phyloP scores from a whole-genome alignment of 768 basidiomycete genomes.

The Pisolithus sp. region DNA sequence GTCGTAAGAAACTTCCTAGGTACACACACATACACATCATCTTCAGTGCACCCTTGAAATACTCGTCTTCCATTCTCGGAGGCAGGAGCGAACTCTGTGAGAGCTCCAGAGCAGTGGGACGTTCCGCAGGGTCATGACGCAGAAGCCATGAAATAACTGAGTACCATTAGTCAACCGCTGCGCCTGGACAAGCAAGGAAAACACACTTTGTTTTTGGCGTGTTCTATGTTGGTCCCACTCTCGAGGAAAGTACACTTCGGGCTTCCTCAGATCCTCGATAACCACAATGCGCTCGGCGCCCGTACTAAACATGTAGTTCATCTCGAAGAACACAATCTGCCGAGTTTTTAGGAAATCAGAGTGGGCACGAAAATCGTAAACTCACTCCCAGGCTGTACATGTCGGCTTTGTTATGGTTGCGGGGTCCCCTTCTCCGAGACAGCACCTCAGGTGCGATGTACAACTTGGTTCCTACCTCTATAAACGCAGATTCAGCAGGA shows the following conservation, averaged over 20 bases:
- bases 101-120: conserved; percentile 79
- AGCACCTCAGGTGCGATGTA: conserved; percentile 93
- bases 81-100: conserved; percentile 76
- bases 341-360: neutral
- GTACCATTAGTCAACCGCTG: neutral
- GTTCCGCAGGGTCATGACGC: conserved; percentile 69
- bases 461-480: conserved; percentile 84
- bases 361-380: conserved; percentile 3
- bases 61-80: conserved; percentile 72
- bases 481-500: neutral
- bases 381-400: conserved; percentile 90
- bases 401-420: conserved; percentile 84
- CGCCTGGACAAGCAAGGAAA: neutral
- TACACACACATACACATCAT: conserved; percentile 55
- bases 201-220: conserved; percentile 66
- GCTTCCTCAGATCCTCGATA: conserved; percentile 70
- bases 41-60: conserved; percentile 71
- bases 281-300: conserved; percentile 80
- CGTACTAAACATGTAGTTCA: conserved; percentile 83
- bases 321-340: conserved; percentile 95
- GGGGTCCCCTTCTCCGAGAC: conserved; percentile 51
- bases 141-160: conserved; percentile 76
- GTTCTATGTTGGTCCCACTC: conserved; percentile 60
- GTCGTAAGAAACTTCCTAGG: neutral
- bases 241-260: conserved; percentile 67